Percentiles rank a stretch among this genome's conserved stretches.
Conservation (phyloP, 2,329 filamentous ascomycete species). For the Scedosporium dehoogii region DNA sequence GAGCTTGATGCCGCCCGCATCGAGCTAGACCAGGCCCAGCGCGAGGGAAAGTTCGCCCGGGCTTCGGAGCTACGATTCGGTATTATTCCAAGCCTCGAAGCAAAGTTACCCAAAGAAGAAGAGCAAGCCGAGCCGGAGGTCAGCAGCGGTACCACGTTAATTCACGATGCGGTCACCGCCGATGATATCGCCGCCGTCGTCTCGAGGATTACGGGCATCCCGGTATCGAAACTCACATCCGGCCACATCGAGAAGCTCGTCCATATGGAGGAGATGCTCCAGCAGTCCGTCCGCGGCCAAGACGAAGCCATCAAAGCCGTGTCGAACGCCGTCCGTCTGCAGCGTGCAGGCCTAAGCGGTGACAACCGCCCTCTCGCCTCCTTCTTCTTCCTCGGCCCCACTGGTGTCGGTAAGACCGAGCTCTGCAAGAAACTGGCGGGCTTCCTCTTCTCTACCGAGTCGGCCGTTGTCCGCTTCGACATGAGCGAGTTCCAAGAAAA, state of each 20-base stretch:
- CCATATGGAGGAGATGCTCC: conserved; percentile 85
- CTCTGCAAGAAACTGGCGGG: conserved; percentile 91
- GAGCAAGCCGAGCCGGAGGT: conserved; percentile 22
- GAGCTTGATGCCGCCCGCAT: conserved; percentile 78
- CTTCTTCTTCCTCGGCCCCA: conserved; percentile 96
- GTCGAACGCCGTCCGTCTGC: conserved; percentile 85
- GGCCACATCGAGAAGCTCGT: conserved; percentile 93
- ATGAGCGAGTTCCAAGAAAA: conserved; percentile 98
- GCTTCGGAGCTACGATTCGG: conserved; percentile 90
- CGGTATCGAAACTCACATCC: conserved; percentile 81
- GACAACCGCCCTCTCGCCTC: conserved; percentile 87
- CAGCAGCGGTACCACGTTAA: conserved; percentile 39
- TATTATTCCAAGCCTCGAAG: conserved; percentile 71
- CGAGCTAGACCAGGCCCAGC: conserved; percentile 79
- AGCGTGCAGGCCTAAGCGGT: conserved; percentile 81
- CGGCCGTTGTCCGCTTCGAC: conserved; percentile 86
- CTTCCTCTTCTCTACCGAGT: conserved; percentile 88
- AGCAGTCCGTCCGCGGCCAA: conserved; percentile 79
- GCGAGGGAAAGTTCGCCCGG: conserved; percentile 77
- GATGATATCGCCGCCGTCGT: conserved; percentile 94
- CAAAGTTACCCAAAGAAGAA: conserved; percentile 68
- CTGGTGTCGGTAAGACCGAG: conserved; percentile 94
- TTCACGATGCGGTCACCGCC: conserved; percentile 90
- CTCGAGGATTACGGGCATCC: conserved; percentile 83
- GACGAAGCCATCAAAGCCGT: conserved; percentile 89